Base-by-base conservation (phyloP, 805 yeast species). In the Wickerhamiella shivajii region DNA sequence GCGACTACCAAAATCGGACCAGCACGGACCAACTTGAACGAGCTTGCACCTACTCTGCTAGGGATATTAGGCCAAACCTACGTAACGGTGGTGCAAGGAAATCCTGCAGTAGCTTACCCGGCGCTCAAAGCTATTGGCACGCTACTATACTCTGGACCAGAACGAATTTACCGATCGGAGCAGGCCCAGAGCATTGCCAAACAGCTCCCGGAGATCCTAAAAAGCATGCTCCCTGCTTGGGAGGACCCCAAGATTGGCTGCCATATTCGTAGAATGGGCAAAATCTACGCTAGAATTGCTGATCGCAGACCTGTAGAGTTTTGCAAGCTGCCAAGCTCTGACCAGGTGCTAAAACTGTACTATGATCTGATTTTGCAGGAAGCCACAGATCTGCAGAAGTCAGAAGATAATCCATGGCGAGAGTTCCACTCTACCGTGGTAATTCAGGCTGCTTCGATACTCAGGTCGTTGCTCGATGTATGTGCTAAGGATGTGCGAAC, bases 1-100 rank as follows among this genome's bases (percentile, higher is more conserved):
- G 66, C 85, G 1, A 59, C 76, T 36, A 84, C 85, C 1, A 63
- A 85, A 44, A 79, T 87, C 22, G 97, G 97, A 5, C 67, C 81
- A 40, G 71, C 87, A 2, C 67, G 50, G 4, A 27, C 24, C 2
- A 36, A 26, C 14, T 24, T 45, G 18, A 29, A 35, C 9, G 41
- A 69, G 31, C 73, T 77, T 39, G 67, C 79, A 0, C 80, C 81
- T 0, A 53, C 69, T 3, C 55, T 85, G 2, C 63, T 75, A 7
- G 72, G 77, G 0, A 57, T 69, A 2, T 51, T 83, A 24, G 66
- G 74, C 16, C 66, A 70, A 37, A 56, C 74, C 32, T 84, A 84
- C 51, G 20, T 18, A 6, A 18, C 27, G 14, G n/a, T 31, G 2
- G 44, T 63, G 14, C 69, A 69, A 37, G 78, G 77, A 47, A 68